Evolutionary conservation across 169 alveolate species (phyloP).

Genomic region (Besnoitia besnoiti): DNA sequence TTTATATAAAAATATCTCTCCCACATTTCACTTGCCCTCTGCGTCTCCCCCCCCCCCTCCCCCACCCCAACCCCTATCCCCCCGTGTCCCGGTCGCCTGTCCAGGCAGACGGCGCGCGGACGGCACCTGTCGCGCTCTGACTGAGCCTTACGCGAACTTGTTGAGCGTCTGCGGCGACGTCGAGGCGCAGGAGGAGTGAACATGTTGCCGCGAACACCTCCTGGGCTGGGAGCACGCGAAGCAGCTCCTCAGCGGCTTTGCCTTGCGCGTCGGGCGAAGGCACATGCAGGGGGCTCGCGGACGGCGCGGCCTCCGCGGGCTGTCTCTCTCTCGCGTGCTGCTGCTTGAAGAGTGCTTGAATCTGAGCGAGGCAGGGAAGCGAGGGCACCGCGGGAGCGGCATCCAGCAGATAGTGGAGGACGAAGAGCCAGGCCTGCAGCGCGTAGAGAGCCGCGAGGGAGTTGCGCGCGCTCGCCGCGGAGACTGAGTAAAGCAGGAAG

Average conservation of each 20-base stretch:
- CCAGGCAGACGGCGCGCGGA: background rate
- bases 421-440: background rate
- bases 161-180: conserved; percentile 25
- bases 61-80: too few species aligned
- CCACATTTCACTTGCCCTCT: too few species aligned
- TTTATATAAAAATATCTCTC: too few species aligned
- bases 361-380: background rate
- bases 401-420: background rate
- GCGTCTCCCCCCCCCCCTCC: too few species aligned
- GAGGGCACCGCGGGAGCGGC: background rate
- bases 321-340: background rate
- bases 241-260: background rate
- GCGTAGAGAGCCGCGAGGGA: background rate
- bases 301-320: background rate
- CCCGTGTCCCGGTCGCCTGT: too few species aligned
- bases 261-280: background rate
- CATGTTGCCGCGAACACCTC: background rate
- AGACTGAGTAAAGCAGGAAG: background rate
- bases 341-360: background rate
- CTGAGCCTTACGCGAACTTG: background rate
- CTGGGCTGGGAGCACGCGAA: background rate
- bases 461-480: background rate
- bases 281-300: background rate
- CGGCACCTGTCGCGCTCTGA: background rate
- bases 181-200: background rate